Percentiles rank a stretch among this genome's conserved stretches.
These are phyloP conservation scores for Mycosarcoma mackinlayi DNA, from an alignment of 1,284 basidiomycete genomes.

Conservation along the genomic window DNA sequence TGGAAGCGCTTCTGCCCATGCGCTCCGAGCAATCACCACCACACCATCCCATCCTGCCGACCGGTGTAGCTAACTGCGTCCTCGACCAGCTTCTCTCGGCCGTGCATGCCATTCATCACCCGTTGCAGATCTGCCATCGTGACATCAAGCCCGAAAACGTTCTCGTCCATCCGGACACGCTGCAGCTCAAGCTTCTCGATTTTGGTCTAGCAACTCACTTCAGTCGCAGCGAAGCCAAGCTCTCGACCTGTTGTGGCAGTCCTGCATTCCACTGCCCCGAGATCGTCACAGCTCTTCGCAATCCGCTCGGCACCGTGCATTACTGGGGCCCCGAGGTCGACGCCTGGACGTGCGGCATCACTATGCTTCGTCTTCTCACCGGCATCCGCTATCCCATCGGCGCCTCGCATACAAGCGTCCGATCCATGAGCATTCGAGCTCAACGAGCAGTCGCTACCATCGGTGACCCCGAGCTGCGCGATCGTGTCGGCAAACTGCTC, in stretches of 20 bases:
- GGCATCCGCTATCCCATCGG: conserved; percentile 73
- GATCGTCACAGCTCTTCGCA: conserved; percentile 71
- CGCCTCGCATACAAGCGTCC: conserved; percentile 70
- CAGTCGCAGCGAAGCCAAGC: conserved; percentile 72
- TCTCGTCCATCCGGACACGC: conserved; percentile 69
- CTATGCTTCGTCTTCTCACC: conserved; percentile 71
- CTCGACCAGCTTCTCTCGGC: conserved; percentile 73
- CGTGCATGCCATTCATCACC: conserved; percentile 71
- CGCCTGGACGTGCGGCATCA: conserved; percentile 73
- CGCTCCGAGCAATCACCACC: conserved; percentile 38
- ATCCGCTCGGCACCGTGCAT: conserved; percentile 71
- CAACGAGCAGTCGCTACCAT: conserved; percentile 70
- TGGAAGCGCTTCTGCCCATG: conserved; percentile 62
- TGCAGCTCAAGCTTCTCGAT: conserved; percentile 71
- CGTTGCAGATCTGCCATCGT: conserved; percentile 72
- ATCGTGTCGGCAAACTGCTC: conserved; percentile 70
- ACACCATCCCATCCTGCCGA: conserved; percentile 58
- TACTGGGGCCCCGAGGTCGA: conserved; percentile 73
- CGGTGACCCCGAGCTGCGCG: conserved; percentile 68
- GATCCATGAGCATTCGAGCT: conserved; percentile 70
- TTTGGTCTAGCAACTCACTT: conserved; percentile 74
- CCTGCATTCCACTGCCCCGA: conserved; percentile 73
- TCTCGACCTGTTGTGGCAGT: conserved; percentile 74
- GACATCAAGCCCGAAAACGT: conserved; percentile 73
- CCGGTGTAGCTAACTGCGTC: conserved; percentile 67